Evolutionary conservation across 2,329 filamentous ascomycete genomes (phyloP).

Genomic region (Ophiostoma tasmaniense): DNA sequence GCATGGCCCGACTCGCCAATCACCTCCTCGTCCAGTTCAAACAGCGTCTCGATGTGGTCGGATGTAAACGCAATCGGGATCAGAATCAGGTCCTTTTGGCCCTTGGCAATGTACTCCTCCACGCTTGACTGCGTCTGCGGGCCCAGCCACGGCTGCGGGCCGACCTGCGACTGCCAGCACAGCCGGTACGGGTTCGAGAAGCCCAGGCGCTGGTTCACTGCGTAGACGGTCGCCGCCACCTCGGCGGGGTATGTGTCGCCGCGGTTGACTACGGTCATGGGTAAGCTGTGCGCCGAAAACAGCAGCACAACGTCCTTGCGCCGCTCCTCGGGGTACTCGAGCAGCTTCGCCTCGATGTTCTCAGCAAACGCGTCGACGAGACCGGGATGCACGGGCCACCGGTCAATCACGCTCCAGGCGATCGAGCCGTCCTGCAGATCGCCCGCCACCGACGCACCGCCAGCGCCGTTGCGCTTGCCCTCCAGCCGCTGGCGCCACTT

Average conservation of each 20-base stretch:
- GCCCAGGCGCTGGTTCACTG: conserved; percentile 85
- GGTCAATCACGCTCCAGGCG: conserved; percentile 93
- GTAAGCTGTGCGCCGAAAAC: conserved; percentile 91
- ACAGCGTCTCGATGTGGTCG: conserved; percentile 97
- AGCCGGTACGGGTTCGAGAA: conserved; percentile 87
- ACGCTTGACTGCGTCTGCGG: conserved; percentile 88
- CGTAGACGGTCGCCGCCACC: conserved; percentile 90
- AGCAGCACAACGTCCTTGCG: conserved; percentile 75
- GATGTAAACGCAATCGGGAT: conserved; percentile 97
- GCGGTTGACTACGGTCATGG: conserved; percentile 95
- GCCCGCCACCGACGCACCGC: conserved; percentile 27
- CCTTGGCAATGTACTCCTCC: conserved; percentile 79
- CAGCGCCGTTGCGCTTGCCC: conserved; percentile 51
- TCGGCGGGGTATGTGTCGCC: conserved; percentile 92
- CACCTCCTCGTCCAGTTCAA: conserved; percentile 87
- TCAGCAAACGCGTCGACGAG: conserved; percentile 85
- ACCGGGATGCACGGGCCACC: conserved; percentile 88
- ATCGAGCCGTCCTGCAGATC: conserved; percentile 55
- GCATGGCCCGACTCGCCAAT: conserved; percentile 75
- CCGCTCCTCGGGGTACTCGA: conserved; percentile 73
- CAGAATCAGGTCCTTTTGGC: conserved; percentile 81
- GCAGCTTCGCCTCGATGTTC: conserved; percentile 80
- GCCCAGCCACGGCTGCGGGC: conserved; percentile 88
- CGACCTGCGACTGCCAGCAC: conserved; percentile 97
- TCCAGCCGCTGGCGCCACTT: conserved; percentile 89